Conservation (phyloP, 2,329 filamentous ascomycete species). For the Botrytis cinerea region DNA sequence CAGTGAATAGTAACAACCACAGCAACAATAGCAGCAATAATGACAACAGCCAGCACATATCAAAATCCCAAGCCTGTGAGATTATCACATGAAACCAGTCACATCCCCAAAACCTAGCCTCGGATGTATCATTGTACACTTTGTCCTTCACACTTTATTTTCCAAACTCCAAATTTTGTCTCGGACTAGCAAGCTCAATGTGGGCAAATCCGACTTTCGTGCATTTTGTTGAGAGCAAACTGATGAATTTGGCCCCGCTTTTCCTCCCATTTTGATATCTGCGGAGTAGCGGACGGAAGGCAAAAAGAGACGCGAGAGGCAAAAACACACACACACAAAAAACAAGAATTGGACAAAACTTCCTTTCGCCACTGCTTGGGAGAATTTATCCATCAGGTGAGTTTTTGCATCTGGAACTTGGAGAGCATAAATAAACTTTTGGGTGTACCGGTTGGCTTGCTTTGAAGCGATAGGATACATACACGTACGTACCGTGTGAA, state of each 20-base stretch:
- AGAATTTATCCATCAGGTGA: neutral
- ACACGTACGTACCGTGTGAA: neutral
- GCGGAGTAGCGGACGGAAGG: neutral
- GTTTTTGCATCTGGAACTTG: neutral
- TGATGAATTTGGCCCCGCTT: neutral
- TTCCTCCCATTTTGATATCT: neutral
- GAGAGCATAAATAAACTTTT: neutral
- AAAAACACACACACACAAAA: neutral
- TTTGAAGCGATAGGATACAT: neutral
- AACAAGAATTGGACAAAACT: neutral
- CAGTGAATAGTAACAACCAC: neutral
- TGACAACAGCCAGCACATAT: neutral
- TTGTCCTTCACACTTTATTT: neutral
- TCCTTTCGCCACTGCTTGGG: neutral
- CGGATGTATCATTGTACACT: neutral
- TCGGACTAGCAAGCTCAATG: slow-evolving; percentile 13
- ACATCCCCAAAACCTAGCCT: neutral
- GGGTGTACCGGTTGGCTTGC: neutral
- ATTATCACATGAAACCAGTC: neutral
- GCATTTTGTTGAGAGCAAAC: slow-evolving; percentile 17
- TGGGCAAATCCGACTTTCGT: neutral
- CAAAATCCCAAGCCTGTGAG: neutral
- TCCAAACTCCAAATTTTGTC: neutral
- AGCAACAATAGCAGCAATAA: neutral
- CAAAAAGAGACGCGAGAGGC: neutral